Percentiles rank a stretch among this genome's conserved stretches.
Conservation (phyloP, 768 basidiomycete genomes). For the Galerina marginata region DNA sequence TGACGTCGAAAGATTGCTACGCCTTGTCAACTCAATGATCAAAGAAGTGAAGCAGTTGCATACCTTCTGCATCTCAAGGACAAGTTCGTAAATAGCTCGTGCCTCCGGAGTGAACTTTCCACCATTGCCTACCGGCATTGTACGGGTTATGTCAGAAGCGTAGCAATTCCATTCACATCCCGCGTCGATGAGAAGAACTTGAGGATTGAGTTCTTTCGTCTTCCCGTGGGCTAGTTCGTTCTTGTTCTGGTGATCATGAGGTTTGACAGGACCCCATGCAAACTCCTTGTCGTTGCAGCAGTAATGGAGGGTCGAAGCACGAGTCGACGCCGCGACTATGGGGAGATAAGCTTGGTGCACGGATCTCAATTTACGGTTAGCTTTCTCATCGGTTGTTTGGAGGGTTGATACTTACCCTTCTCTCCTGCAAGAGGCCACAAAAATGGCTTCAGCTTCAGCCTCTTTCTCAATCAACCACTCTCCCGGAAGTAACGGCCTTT, state of each 20-base stretch:
- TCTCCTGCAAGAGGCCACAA: constrained; percentile 87
- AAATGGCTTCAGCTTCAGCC: constrained; percentile 92
- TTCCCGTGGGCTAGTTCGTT: constrained; percentile 48
- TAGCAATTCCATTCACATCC: constrained; percentile 83
- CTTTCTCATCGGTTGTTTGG: not conserved
- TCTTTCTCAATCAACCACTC: constrained; percentile 94
- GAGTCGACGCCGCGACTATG: constrained; percentile 86
- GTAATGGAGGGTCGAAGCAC: constrained; percentile 92
- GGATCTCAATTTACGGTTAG: constrained; percentile 51
- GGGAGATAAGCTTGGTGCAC: constrained; percentile 91
- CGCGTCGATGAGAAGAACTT: constrained; percentile 91
- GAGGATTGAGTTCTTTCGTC: constrained; percentile 53
- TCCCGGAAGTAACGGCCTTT: constrained; percentile 63
- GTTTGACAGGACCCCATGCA: constrained; percentile 77
- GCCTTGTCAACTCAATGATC: not conserved
- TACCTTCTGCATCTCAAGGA: constrained; percentile 90
- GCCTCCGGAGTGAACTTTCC: constrained; percentile 88
- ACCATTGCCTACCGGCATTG: constrained; percentile 92
- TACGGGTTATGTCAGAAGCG: constrained; percentile 69
- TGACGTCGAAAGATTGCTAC: constrained; percentile 70
- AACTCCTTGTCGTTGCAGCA: constrained; percentile 91
- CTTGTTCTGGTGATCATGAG: constrained; percentile 60
- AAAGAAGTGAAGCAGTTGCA: constrained; percentile 16
- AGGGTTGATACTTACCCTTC: constrained; percentile 66
- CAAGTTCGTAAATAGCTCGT: constrained; percentile 83